Evolutionary conservation across 2,329 filamentous ascomycete species (phyloP), one percentile per base, ranked within the genome.

Genomic region (Colletotrichum sp.): DNA sequence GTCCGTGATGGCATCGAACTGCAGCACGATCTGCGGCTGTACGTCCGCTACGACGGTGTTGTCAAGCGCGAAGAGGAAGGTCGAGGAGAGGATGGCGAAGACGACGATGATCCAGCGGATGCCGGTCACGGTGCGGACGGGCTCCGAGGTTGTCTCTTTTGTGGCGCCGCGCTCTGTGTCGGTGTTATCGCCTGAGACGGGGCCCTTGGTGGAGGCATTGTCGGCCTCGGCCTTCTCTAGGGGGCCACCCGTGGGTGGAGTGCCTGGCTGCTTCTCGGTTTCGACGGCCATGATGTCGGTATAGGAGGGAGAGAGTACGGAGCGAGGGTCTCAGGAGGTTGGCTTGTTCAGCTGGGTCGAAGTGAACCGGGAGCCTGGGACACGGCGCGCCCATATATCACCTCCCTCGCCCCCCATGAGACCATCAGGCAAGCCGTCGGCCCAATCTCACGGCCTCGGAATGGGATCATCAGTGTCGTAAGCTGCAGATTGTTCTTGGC

Each of bases 1-100:
- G 61, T 85, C 84, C 3, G 80, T 73, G 24, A 85, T 77, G 4
- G 81, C 77, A n/a, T 82, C 78, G 61, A 87, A 86, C 2, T 79
- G 76, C 16, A 80, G 76, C 9, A 86, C 80, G 43, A 88, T 85
- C 3, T 79, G 76, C 1, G 84, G 84, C 73, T 88, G 86, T 6
- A 89, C 81, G 77, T 86, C 86, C 5, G 87, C 87, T 2, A 87
- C 82, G 69, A 89, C 86, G 6, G 87, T 89, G 26, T 84, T 87
- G 77, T 85, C 83, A 8, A 86, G 79, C 9, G 83, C 82, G 68
- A 86, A 86, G 12, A 87, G 84, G 30, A 85, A 73, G 21, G 74
- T 71, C 3, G 71, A 77, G 4, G 77, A 73, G 16, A 80, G 62
- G 13, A 79, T 70, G 30, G 75, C 67, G 24, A 74, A 55, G 66